Conservation (phyloP, 2,329 filamentous ascomycete genomes). For the Aureobasidium lini region DNA sequence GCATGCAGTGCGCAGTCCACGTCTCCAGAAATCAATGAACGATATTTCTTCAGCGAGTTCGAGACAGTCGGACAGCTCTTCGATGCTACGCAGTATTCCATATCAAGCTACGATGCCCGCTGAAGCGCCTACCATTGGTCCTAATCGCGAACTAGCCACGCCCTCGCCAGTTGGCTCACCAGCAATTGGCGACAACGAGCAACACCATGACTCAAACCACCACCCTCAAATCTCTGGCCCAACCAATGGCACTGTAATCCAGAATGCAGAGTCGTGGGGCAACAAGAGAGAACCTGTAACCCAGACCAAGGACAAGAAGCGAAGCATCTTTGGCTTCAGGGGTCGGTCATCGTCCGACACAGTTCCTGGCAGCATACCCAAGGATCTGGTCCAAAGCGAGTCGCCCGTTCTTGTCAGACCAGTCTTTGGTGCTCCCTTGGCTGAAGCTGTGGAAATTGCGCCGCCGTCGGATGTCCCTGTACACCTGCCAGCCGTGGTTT, state of each 20-base stretch:
- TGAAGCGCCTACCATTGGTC: conserved; percentile 49
- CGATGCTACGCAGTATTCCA: conserved; percentile 34
- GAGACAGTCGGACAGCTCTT: conserved; percentile 17
- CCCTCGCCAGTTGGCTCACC: conserved; percentile 30
- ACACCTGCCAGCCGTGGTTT: conserved; percentile 83
- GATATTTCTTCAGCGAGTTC: conserved; percentile 23
- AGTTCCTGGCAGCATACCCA: conserved; percentile 29
- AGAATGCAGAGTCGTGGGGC: conserved; percentile 79
- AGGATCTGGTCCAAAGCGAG: conserved; percentile 19
- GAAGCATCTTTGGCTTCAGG: conserved; percentile 57
- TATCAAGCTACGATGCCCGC: conserved; percentile 52
- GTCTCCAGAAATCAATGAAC: conserved; percentile 31
- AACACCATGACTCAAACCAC: not conserved
- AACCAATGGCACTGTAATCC: conserved; percentile 75
- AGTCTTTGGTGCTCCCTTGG: conserved; percentile 78
- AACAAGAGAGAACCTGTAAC: conserved; percentile 52
- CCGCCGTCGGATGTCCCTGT: conserved; percentile 64
- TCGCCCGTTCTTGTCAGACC: conserved; percentile 41
- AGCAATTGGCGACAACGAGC: conserved; percentile 19
- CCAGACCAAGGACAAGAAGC: conserved; percentile 75
- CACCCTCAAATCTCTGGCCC: conserved; percentile 66
- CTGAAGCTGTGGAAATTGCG: conserved; percentile 78
- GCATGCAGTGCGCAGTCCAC: conserved; percentile 46
- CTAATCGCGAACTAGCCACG: conserved; percentile 25
- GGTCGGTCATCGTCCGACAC: conserved; percentile 63